phyloP scores from a whole-genome alignment of 1,284 basidiomycete genomes.

The Trichosporon sp. region DNA sequence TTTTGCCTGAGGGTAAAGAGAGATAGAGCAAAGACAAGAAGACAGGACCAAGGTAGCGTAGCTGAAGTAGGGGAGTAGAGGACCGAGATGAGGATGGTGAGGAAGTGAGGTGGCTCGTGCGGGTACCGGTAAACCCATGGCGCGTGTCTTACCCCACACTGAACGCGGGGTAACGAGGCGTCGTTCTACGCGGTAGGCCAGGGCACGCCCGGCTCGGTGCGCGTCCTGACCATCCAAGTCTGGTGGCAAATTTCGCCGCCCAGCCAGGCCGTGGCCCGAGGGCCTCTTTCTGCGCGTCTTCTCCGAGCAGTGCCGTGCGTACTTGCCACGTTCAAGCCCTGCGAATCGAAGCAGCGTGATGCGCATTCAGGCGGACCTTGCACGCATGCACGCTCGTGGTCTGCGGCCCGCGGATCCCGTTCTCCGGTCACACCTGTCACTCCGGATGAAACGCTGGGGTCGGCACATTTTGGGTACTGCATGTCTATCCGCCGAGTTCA shows the following conservation, averaged over 20 bases:
- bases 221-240: not conserved
- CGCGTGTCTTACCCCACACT: conserved; percentile 4
- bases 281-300: not conserved
- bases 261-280: not conserved
- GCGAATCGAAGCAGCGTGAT: not conserved
- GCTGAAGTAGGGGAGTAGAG: not conserved
- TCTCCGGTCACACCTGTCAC: not conserved
- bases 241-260: not conserved
- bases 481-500: not conserved
- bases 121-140: not conserved
- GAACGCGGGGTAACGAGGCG: not conserved
- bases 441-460: not conserved
- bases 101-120: conserved; percentile 1
- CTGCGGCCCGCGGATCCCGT: not conserved
- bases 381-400: not conserved
- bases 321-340: not conserved
- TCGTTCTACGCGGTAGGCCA: not conserved
- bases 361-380: not conserved
- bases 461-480: not conserved
- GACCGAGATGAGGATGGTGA: not conserved
- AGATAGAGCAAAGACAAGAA: not conserved
- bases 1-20: not conserved
- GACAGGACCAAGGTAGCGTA: not conserved
- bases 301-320: not conserved
- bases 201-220: not conserved